These are phyloP conservation scores for Nicotiana attenuata DNA, from an alignment of 257 asterid species.

Conservation along the genomic window DNA sequence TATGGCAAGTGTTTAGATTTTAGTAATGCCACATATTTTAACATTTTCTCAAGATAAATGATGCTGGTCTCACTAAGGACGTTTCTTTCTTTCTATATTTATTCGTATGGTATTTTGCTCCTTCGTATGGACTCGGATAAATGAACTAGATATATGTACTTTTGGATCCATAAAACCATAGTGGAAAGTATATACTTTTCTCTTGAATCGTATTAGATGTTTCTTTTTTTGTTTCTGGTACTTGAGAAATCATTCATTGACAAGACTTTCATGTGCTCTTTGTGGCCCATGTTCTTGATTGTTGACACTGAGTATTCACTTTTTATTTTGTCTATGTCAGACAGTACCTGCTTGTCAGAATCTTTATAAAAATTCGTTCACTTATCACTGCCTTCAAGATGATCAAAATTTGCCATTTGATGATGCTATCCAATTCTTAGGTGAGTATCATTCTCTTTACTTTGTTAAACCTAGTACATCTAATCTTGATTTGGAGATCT, in stretches of 20 bases:
- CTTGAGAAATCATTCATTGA: not conserved
- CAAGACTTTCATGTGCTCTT: not conserved
- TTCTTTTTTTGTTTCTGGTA: not conserved
- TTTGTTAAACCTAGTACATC: not conserved
- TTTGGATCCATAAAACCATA: not conserved
- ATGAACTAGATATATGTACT: not conserved
- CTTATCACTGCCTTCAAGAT: conserved; percentile 79
- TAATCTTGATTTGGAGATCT: not conserved
- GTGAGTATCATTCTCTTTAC: conserved; percentile 28
- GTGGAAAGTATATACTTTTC: not conserved
- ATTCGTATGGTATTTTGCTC: not conserved
- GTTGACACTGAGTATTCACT: not conserved
- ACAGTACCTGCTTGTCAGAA: conserved; percentile 84
- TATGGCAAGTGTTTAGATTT: not conserved
- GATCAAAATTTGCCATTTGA: conserved; percentile 60
- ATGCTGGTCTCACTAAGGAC: not conserved
- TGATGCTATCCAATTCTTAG: conserved; percentile 80
- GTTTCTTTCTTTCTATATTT: not conserved
- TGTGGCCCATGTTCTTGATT: conserved; percentile 1
- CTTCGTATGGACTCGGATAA: not conserved
- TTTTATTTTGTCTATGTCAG: conserved; percentile 30
- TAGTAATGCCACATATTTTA: not conserved
- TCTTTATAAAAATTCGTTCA: conserved; percentile 74
- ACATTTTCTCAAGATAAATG: not conserved
- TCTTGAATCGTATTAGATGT: not conserved